These are phyloP conservation scores for Gastrolobium villosum DNA, from an alignment of 306 rosid genomes.

Conservation along the genomic window DNA sequence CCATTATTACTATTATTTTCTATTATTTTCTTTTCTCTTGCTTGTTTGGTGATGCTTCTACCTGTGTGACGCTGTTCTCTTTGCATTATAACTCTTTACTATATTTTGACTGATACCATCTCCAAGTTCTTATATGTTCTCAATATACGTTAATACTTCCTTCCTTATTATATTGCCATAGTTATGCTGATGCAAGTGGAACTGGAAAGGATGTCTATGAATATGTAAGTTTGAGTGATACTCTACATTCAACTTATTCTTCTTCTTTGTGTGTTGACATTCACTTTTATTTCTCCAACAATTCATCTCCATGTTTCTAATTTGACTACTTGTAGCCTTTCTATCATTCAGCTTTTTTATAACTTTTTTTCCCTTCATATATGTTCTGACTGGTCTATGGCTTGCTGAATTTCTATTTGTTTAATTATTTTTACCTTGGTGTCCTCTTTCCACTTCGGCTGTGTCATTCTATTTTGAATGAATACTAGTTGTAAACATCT, in stretches of 20 bases:
- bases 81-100: constrained; percentile 36
- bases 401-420: constrained; percentile 25
- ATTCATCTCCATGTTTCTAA: background rate
- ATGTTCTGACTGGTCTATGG: constrained; percentile 16
- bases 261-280: background rate
- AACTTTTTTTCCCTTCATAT: background rate
- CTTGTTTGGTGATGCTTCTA: background rate
- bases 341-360: constrained; percentile 1
- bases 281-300: background rate
- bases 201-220: constrained; percentile 94
- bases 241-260: background rate
- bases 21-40: constrained; percentile 16
- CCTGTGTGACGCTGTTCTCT: constrained; percentile 25
- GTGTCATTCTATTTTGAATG: constrained; percentile 20
- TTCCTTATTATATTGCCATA: constrained; percentile 47
- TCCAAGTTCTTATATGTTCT: constrained; percentile 35
- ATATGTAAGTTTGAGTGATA: constrained; percentile 67
- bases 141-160: constrained; percentile 42
- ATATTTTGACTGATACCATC: constrained; percentile 5
- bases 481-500: constrained; percentile 26
- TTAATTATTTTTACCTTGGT: constrained; percentile 5
- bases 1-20: background rate
- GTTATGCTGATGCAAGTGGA: constrained; percentile 96
- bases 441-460: constrained; percentile 2
- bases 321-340: constrained; percentile 1